Evolutionary conservation across 2,329 filamentous ascomycete species (phyloP).

Genomic region (Talaromyces funiculosus): DNA sequence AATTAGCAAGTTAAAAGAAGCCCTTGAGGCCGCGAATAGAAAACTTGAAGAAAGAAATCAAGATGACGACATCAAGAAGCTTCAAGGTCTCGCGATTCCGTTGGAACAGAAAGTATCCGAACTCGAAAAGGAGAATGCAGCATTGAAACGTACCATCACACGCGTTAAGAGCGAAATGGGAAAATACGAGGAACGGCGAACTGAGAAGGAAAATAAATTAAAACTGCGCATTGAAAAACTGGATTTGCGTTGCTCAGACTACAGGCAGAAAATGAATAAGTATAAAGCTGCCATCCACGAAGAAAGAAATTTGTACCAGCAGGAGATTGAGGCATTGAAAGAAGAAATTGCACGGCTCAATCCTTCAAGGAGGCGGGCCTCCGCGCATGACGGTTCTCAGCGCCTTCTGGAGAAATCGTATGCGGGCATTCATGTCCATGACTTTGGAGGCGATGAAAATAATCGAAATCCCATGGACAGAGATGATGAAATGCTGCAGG

Average conservation of each 20-base stretch:
- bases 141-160: constrained; percentile 36
- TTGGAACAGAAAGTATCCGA: constrained; percentile 38
- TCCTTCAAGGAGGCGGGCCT: constrained; percentile 19
- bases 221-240: constrained; percentile 37
- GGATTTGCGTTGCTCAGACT: constrained; percentile 36
- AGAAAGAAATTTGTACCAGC: constrained; percentile 35
- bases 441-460: constrained; percentile 7
- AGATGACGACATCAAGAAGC: constrained; percentile 30
- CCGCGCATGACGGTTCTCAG: constrained; percentile 21
- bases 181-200: constrained; percentile 38
- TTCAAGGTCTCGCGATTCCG: constrained; percentile 31
- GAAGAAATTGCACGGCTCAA: constrained; percentile 27
- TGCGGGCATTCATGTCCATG: constrained; percentile 17
- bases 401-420: constrained; percentile 24
- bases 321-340: constrained; percentile 34
- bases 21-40: constrained; percentile 30
- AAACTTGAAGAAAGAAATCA: constrained; percentile 30
- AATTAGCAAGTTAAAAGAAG: constrained; percentile 29
- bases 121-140: constrained; percentile 37
- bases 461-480: not conserved
- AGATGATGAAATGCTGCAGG: constrained; percentile 5
- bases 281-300: constrained; percentile 32
- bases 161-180: constrained; percentile 39
- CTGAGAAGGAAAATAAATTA: constrained; percentile 38
- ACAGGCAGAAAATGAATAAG: constrained; percentile 36